phyloP scores from a whole-genome alignment of 2,329 filamentous ascomycete species.

The Arthrocladium fulminans region DNA sequence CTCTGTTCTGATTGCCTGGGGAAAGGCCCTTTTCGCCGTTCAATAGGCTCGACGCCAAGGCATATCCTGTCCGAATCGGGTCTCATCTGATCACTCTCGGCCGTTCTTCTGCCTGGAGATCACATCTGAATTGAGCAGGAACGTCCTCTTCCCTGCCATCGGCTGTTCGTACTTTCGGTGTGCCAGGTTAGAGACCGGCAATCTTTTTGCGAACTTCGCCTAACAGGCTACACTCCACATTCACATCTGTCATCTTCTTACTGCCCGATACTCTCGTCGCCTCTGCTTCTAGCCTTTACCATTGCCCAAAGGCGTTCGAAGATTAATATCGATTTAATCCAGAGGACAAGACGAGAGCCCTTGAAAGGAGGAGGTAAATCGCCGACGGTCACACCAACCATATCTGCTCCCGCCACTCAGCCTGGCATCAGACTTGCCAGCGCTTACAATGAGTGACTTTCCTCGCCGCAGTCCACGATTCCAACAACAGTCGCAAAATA shows the following conservation, averaged over 20 bases:
- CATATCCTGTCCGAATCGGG: neutral
- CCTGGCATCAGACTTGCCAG: neutral
- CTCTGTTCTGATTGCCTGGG: neutral
- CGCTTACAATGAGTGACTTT: constrained; percentile 10
- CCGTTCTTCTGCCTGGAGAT: neutral
- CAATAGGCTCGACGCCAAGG: neutral
- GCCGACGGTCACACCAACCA: neutral
- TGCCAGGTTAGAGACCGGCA: neutral
- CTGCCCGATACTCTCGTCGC: neutral
- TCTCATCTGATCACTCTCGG: neutral
- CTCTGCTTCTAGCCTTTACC: neutral
- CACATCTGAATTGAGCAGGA: neutral
- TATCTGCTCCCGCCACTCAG: neutral
- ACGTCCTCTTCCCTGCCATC: neutral
- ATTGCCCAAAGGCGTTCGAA: neutral
- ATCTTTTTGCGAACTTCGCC: neutral
- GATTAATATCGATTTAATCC: neutral
- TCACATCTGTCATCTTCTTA: neutral
- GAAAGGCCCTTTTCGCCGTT: neutral
- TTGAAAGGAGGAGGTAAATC: neutral
- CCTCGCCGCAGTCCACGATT: constrained; percentile 11
- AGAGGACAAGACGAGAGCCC: neutral
- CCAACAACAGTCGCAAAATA: constrained; percentile 6
- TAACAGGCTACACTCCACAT: neutral
- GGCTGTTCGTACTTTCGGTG: neutral